Base-by-base conservation (phyloP, 768 basidiomycete species). In the Paxillus ammoniavirescens region DNA sequence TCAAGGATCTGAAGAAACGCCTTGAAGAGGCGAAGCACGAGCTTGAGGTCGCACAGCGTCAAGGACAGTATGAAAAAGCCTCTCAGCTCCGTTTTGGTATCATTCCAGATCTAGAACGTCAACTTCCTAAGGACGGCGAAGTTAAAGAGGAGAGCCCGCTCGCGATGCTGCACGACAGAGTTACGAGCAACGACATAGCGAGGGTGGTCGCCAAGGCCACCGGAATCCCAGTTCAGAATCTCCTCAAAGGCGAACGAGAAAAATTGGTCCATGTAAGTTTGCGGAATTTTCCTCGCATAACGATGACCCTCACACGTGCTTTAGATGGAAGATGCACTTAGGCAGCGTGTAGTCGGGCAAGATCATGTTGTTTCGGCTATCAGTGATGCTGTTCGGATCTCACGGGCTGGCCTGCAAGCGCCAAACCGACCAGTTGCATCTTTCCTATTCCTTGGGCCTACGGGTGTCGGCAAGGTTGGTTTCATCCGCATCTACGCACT, bases 401-500 rank as follows among this genome's bases (percentile, higher is more conserved):
- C 93, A 30, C 84, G 95, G 47, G 91, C 94, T 3, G 95, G 96
- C 0, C 69, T 98, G 17, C 88, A 93, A 61, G 89, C 91, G 1
- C 90, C 92, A 7, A 89, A 90, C 60, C 77, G 93, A 14, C 96
- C 95, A 1, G 86, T 96, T 15, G 93, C 95, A 3, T 93, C 91
- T 1, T 95, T 97, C 82, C 75, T 97, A 42, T 93, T 97, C 77
- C 71, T 91, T 52, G 92, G 92, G 1, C 90, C 93, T 0, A 92
- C 91, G 0, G 93, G 93, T 59, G 90, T 91, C 2, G 92, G 90
- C 12, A 92, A 92, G 75, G 86, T 84, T 55, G 7, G 71, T 42
- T 40, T 18, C 21, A 35, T 40, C 30, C 4, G 10, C 43, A 1
- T 17, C 5, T 8, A 13, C 8, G 12, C 14, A 12, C 5, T n/a